phyloP scores from a whole-genome alignment of 805 yeast species.

The Candida verbasci region DNA sequence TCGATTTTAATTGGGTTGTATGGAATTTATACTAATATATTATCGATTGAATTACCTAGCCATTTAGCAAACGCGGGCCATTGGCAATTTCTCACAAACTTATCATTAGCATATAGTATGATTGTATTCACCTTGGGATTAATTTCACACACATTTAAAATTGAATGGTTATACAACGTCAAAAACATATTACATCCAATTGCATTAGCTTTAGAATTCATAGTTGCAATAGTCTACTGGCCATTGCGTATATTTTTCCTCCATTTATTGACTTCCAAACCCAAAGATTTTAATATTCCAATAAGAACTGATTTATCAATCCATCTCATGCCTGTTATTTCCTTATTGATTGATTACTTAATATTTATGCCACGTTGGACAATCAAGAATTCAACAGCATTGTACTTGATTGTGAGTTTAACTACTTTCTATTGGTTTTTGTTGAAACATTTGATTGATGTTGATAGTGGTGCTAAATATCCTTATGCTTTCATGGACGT shows the following conservation, averaged over 20 bases:
- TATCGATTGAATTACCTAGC: slow-evolving; percentile 39
- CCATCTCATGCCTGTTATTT: slow-evolving; percentile 55
- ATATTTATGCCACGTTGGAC: slow-evolving; percentile 46
- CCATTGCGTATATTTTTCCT: slow-evolving; percentile 52
- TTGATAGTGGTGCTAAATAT: slow-evolving; percentile 44
- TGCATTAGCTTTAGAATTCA: slow-evolving; percentile 53
- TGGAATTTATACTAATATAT: slow-evolving; percentile 20
- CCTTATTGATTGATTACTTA: slow-evolving; percentile 53
- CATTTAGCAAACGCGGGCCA: slow-evolving; percentile 56
- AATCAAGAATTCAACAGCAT: slow-evolving; percentile 29
- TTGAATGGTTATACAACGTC: slow-evolving; percentile 19
- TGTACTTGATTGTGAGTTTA: slow-evolving; percentile 32
- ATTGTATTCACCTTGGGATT: slow-evolving; percentile 38
- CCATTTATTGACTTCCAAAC: slow-evolving; percentile 41
- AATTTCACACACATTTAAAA: slow-evolving; percentile 27
- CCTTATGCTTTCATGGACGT: slow-evolving; percentile 71
- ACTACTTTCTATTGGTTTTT: slow-evolving; percentile 51
- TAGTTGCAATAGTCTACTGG: slow-evolving; percentile 69
- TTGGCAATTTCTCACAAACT: slow-evolving; percentile 67
- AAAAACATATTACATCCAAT: slow-evolving; percentile 48
- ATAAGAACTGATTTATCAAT: slow-evolving; percentile 50
- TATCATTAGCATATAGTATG: slow-evolving; percentile 49
- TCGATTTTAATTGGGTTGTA: slow-evolving; percentile 25
- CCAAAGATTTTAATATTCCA: slow-evolving; percentile 36
- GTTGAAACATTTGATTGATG: slow-evolving; percentile 45